Conservation (phyloP, 164 flowering plant genomes). For the Aristolochia californica region DNA sequence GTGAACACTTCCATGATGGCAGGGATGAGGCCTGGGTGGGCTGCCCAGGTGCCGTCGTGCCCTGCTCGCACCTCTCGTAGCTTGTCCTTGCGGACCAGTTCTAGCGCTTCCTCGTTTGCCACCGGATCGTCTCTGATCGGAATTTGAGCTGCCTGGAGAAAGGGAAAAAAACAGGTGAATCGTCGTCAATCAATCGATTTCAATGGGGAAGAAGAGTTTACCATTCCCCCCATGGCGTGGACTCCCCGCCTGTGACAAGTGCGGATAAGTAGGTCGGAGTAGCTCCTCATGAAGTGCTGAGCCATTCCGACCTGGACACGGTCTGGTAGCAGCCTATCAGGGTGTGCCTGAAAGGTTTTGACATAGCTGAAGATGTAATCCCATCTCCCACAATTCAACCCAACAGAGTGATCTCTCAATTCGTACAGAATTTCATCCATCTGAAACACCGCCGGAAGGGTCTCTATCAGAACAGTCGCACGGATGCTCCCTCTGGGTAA, state of each 20-base stretch:
- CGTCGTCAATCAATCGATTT: too few species aligned
- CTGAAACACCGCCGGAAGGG: constrained; percentile 89
- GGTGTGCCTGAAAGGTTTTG: constrained; percentile 82
- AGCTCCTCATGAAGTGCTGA: constrained; percentile 80
- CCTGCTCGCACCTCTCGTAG: constrained; percentile 79
- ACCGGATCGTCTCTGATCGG: constrained; percentile 77
- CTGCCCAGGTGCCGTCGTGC: constrained; percentile 96
- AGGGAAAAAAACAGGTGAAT: neutral
- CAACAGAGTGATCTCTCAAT: constrained; percentile 77
- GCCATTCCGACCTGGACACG: constrained; percentile 79
- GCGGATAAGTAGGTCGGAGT: constrained; percentile 78
- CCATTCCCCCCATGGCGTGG: constrained; percentile 99
- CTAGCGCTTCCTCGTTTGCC: constrained; percentile 73
- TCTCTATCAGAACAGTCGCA: constrained; percentile 85
- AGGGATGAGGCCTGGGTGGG: constrained; percentile 85
- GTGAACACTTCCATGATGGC: constrained; percentile 61
- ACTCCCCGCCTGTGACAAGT: constrained; percentile 90
- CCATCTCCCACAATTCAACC: constrained; percentile 96
- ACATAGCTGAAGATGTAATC: constrained; percentile 95
- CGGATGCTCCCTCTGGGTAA: constrained; percentile 77
- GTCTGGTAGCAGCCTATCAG: constrained; percentile 77
- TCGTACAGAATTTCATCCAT: constrained; percentile 91
- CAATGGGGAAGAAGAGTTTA: constrained; percentile 19
- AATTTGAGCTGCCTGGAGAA: constrained; percentile 89
- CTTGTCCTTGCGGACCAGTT: constrained; percentile 76